Evolutionary conservation across 164 flowering plant genomes (phyloP), one percentile per base, ranked within the genome.

Genomic region (Macadamia integrifolia): DNA sequence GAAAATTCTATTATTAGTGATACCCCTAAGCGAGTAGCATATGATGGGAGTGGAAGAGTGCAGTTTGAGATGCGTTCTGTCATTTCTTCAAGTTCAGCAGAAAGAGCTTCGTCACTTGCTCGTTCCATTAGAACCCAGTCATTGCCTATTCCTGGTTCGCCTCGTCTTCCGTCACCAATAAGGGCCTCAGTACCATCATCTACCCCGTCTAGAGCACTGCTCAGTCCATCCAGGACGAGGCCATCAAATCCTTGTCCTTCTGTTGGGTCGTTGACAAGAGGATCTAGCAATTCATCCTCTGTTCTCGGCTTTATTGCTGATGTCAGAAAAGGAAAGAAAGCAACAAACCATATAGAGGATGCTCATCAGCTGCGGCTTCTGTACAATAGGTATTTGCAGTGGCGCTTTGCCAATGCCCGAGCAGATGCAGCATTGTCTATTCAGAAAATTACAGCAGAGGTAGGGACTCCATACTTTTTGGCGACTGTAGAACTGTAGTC

Each of bases 231-330:
- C 66, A 74, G 91, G 74, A 70, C 71, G 66, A 85, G 97, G 78
- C 79, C 85, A 60, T 72, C 90, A 2, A 78, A 68, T 64, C 68
- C 84, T 50, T 81, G 46, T 60, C 67, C 76, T 35, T 76, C 75
- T 6, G 64, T 64, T 31, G 71, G 48, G 63, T 61, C 79, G n/a
- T 43, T 68, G 35, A 55, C 84, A 62, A 67, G 79, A 73, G 91
- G 85, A 78, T 60, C 89, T 44, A 80, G 49, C 71, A 78, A 61
- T 77, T 65, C 93, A 49, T 76, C 83, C 67, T 89, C 99, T 61
- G 92, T 92, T 63, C 95, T 92, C 61, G 90, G 85, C 76, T 94
- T 86, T 76, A 74, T 86, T 32, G 86, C 85, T 2, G 97, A 92
- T 81, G 73, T 85, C 66, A 84, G 80, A 71, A 89, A 84, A 74